Conservation (phyloP, 129 eudicot species). For the Helianthus annuus region HanXRQr2.0-SUNRISE NC_035442.2:27600093-27600592, state of each 20-base stretch:
- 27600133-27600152: constrained; percentile 51
- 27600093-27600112: constrained; percentile 42
- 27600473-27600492: too few species aligned
- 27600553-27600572: too few species aligned
- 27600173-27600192: constrained; percentile 50
- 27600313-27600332: constrained; percentile 44
- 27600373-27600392: background rate
- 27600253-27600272: constrained; percentile 54
- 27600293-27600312: constrained; percentile 58
- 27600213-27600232: constrained; percentile 52
- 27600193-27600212: constrained; percentile 55
- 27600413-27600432: too few species aligned
- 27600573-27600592: too few species aligned
- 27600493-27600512: too few species aligned
- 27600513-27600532: too few species aligned
- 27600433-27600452: too few species aligned
- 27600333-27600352: background rate
- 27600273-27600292: constrained; percentile 54
- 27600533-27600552: too few species aligned
- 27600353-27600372: background rate
- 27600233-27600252: constrained; percentile 85
- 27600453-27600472: too few species aligned
- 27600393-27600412: background rate
- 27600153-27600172: constrained; percentile 52
- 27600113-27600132: constrained; percentile 33